Evolutionary conservation across 257 asterid species (phyloP).

Genomic region (Euphrasia confusa): DNA sequence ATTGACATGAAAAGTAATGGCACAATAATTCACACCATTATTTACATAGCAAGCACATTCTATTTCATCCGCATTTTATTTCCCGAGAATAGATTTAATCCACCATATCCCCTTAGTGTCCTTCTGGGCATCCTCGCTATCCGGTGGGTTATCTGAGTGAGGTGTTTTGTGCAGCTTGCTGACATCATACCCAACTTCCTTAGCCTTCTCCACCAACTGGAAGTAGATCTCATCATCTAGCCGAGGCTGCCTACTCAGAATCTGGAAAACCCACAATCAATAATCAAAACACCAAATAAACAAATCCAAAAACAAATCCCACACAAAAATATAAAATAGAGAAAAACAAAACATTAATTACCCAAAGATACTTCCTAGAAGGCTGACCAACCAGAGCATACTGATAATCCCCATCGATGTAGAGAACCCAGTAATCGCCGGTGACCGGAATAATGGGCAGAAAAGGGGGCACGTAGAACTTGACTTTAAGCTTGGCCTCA

Average conservation of each 20-base stretch:
- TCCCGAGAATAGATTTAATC: slow-evolving; percentile 55
- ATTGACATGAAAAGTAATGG: too few relatives aligned
- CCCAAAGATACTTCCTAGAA: slow-evolving; percentile 66
- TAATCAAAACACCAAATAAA: too few relatives aligned
- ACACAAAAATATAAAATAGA: neutral
- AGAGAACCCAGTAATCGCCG: slow-evolving; percentile 63
- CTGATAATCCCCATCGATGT: slow-evolving; percentile 43
- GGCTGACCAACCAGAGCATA: slow-evolving; percentile 74
- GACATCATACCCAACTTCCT: slow-evolving; percentile 67
- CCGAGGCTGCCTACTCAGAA: slow-evolving; percentile 45
- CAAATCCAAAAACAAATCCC: too few relatives aligned
- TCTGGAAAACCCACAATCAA: slow-evolving; percentile 32
- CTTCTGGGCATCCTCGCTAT: slow-evolving; percentile 30
- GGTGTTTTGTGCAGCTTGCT: slow-evolving; percentile 62
- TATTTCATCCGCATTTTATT: too few relatives aligned
- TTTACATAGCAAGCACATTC: too few relatives aligned
- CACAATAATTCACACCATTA: too few relatives aligned
- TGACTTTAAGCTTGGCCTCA: slow-evolving; percentile 66
- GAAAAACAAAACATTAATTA: slow-evolving; percentile 26
- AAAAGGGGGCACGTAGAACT: slow-evolving; percentile 58
- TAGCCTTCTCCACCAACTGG: slow-evolving; percentile 52
- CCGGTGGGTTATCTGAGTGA: slow-evolving; percentile 59
- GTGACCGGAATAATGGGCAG: slow-evolving; percentile 51
- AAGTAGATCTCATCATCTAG: slow-evolving; percentile 55
- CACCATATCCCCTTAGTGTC: slow-evolving; percentile 81